Evolutionary conservation across 768 basidiomycete genomes (phyloP).

Genomic region (Termitomyces titanicus): DNA sequence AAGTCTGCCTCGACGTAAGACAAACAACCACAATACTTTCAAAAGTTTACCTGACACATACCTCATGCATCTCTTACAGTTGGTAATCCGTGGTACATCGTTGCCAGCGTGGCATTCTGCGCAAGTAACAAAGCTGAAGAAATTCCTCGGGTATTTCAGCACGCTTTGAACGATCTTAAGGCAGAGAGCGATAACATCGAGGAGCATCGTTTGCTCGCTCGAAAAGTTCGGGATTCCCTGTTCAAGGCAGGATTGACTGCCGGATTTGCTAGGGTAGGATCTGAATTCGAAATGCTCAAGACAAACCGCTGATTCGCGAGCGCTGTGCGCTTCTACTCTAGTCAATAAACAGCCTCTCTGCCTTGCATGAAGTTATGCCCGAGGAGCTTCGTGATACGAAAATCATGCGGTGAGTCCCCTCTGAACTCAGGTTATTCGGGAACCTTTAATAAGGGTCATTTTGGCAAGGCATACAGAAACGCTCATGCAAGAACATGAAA

Average conservation of each 20-base stretch:
- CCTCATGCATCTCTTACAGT: neutral
- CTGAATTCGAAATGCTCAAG: neutral
- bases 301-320: neutral
- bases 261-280: conserved; percentile 54
- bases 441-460: neutral
- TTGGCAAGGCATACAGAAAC: neutral
- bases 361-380: conserved; percentile 49
- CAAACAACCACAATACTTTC: neutral
- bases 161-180: conserved; percentile 44
- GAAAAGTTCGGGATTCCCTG: conserved; percentile 57
- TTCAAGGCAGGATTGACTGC: conserved; percentile 58
- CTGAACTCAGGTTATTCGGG: neutral
- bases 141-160: conserved; percentile 50
- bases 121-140: conserved; percentile 58
- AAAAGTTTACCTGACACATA: no score
- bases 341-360: conserved; percentile 56
- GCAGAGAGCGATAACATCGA: conserved; percentile 21
- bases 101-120: conserved; percentile 53
- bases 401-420: conserved; percentile 34
- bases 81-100: conserved; percentile 55
- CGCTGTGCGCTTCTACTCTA: conserved; percentile 13
- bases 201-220: conserved; percentile 42
- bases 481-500: conserved; percentile 35
- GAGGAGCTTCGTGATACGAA: conserved; percentile 45
- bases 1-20: conserved; percentile 14